Conservation (phyloP, 1,139 yeast species). For the Geotrichum fermentans region DNA sequence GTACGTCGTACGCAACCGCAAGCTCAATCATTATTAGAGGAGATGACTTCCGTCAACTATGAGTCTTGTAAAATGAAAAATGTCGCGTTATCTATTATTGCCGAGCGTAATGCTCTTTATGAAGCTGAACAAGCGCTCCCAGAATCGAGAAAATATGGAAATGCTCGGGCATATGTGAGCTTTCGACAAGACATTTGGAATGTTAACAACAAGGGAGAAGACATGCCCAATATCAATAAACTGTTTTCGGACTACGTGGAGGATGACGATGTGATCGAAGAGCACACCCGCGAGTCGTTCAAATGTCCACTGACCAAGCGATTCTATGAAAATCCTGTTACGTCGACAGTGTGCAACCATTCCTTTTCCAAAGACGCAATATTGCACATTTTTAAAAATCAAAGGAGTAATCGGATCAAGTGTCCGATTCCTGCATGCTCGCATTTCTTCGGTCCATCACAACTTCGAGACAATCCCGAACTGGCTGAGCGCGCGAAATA, state of each 20-base stretch:
- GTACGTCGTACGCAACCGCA: not conserved
- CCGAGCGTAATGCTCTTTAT: not conserved
- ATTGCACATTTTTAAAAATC: slow-evolving; percentile 21
- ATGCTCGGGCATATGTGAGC: slow-evolving; percentile 1
- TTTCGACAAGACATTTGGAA: slow-evolving; percentile 23
- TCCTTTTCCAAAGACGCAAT: slow-evolving; percentile 30
- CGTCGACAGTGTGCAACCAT: slow-evolving; percentile 28
- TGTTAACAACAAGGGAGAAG: slow-evolving; percentile 22
- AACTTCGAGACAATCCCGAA: slow-evolving; percentile 23
- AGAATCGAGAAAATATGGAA: slow-evolving; percentile 14
- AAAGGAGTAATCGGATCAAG: slow-evolving; percentile 10
- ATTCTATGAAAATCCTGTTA: slow-evolving; percentile 30
- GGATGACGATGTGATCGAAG: slow-evolving; percentile 31
- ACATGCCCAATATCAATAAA: slow-evolving; percentile 25
- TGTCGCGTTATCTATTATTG: not conserved
- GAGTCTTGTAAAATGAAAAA: not conserved
- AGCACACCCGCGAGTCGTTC: slow-evolving; percentile 28
- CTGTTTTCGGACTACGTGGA: slow-evolving; percentile 28
- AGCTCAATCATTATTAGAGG: not conserved
- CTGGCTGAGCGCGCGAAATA: slow-evolving; percentile 25
- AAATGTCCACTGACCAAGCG: slow-evolving; percentile 32
- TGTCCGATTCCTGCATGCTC: slow-evolving; percentile 32
- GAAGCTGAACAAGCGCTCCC: not conserved
- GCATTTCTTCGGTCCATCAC: slow-evolving; percentile 14
- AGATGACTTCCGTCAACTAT: not conserved